Conservation (phyloP, 2,329 filamentous ascomycete genomes). For the Graphilbum ipis-grandicollis region DNA sequence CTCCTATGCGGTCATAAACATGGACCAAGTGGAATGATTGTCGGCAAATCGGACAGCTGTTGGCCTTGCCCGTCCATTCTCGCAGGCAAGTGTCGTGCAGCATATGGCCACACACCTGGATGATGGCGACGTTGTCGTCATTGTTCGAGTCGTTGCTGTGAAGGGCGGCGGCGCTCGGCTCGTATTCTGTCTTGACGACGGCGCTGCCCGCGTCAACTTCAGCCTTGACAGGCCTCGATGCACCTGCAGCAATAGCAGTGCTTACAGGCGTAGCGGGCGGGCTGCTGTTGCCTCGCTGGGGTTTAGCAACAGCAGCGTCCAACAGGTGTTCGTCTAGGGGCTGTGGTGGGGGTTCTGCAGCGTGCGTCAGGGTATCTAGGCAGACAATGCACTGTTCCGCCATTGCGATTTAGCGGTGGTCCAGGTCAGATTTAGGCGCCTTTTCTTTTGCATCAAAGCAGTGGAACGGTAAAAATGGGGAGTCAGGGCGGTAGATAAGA, state of each 20-base stretch:
- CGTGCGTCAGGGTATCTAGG: constrained; percentile 36
- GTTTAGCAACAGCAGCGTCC: background rate
- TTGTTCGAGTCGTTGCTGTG: constrained; percentile 11
- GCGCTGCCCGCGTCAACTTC: background rate
- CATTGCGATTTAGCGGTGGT: constrained; percentile 14
- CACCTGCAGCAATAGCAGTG: background rate
- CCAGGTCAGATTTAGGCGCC: constrained; percentile 2
- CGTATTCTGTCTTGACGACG: constrained; percentile 3
- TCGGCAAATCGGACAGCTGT: constrained; percentile 94
- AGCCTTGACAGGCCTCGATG: no score
- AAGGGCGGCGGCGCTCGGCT: constrained; percentile 1
- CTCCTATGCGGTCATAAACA: constrained; percentile 62
- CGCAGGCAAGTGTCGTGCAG: constrained; percentile 85
- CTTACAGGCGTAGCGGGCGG: background rate
- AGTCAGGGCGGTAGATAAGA: background rate
- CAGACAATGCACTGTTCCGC: constrained; percentile 56
- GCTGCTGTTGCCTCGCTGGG: background rate
- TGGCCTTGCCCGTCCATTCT: constrained; percentile 90
- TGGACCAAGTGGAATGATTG: constrained; percentile 81
- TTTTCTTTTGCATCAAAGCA: constrained; percentile 8
- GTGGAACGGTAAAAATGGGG: background rate
- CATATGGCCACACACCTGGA: constrained; percentile 71
- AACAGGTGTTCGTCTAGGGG: constrained; percentile 2
- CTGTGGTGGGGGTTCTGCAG: constrained; percentile 12
- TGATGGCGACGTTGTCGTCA: constrained; percentile 34